Base-by-base conservation (phyloP, 2,329 filamentous ascomycete species). In the Westerdykella sp. region DNA sequence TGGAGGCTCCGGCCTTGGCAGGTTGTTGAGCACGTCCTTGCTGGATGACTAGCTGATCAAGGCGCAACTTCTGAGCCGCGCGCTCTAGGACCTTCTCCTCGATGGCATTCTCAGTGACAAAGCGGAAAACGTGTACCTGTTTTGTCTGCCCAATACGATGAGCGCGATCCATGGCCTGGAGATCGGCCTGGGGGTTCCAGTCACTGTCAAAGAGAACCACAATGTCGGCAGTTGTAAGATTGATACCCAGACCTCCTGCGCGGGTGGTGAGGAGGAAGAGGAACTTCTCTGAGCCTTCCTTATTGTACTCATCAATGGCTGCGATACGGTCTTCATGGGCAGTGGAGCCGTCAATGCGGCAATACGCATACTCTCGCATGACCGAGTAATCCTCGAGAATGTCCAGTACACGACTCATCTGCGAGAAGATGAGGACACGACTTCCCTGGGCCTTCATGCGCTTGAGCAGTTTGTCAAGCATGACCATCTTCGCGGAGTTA, bases 131-230 rank as follows among this genome's bases (percentile, higher is more conserved):
- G 35, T 90, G 79, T 10, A 98, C 93, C 65, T 98, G 93, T 71
- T 98, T 98, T 5, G 88, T 98, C 71, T 98, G 93, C 32, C 93
- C 93, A 56, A 98, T 98, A 71, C 93, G 88, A 72, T 98, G 93
- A 40, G 93, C 93, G 63, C 93, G 87, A 62, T 98, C 93, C 93
- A 98, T 98, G 44, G 93, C 93, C 68, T 98, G 93, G 46, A 98
- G 72, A 80, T 98, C 93, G 14, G 93, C 93, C 69, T 98, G 93
- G 9, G 93, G 93, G 60, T 96, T 97, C 93, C 93, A 98, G 65
- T 98, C 93, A 58, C 90, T 96, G 67, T 98, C 93, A 61, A 93
- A 98, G 6, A 98, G 79, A 23, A 98, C 80, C 45, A 98, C 93
- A 60, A 97, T 95, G 58, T 98, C 93, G 43, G 93, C 93, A 47